A percentile compares a stretch with the other conserved stretches of the same genome.
Conservation (phyloP, 352 stramenopile genomes). For the Chrysophaeum taylorii region DNA sequence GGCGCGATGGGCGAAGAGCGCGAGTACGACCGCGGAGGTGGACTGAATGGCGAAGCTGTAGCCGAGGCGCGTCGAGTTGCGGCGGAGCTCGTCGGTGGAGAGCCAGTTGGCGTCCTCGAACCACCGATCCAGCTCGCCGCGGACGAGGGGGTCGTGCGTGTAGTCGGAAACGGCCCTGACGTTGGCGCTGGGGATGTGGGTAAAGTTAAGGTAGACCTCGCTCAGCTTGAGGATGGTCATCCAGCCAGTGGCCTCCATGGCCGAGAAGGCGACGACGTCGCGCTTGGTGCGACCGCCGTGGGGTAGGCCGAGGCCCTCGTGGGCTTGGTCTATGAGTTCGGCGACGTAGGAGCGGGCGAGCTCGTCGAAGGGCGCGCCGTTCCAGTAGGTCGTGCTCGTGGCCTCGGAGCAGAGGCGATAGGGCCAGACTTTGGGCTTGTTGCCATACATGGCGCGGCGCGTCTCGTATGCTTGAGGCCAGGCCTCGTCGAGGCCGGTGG, state of each 20-base stretch:
- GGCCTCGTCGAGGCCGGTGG: background rate
- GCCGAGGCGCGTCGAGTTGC: background rate
- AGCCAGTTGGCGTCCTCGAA: background rate
- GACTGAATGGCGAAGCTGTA: background rate
- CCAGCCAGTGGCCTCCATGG: constrained; percentile 1
- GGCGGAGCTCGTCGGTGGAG: background rate
- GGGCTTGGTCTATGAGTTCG: background rate
- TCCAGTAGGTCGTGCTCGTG: constrained; percentile 1
- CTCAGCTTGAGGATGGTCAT: background rate
- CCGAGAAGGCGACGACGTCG: constrained; percentile 1
- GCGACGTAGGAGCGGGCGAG: constrained; percentile 5
- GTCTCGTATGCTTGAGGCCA: background rate
- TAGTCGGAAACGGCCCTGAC: background rate
- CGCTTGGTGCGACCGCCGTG: background rate
- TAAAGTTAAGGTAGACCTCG: background rate
- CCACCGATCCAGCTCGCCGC: background rate
- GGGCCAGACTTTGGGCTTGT: background rate
- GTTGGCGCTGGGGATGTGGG: background rate
- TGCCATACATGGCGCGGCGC: background rate
- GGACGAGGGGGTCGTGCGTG: constrained; percentile 1
- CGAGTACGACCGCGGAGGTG: background rate
- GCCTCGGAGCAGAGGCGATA: background rate
- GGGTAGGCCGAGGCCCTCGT: background rate
- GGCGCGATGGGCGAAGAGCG: too few relatives aligned
- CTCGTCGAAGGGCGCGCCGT: constrained; percentile 7